A percentile compares a stretch with the other conserved stretches of the same genome.
Evolutionary conservation across 108 stramenopile genomes (phyloP).

Genomic region (Craspedostauros australis): DNA sequence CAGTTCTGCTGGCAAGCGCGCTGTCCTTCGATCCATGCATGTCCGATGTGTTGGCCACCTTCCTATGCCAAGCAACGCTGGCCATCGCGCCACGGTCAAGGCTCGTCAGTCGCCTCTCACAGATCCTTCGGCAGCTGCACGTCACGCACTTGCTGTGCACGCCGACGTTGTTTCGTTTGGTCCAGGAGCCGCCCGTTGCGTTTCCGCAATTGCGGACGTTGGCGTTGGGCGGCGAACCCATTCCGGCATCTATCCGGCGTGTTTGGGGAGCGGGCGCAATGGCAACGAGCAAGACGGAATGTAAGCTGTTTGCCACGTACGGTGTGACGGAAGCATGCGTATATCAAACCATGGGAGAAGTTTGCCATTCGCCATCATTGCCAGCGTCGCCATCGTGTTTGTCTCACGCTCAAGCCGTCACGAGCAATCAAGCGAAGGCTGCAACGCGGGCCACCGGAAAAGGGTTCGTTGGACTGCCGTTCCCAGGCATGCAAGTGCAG

Average conservation of each 20-base stretch:
- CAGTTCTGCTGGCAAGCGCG: constrained; percentile 68
- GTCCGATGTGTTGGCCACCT: constrained; percentile 71
- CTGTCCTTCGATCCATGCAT: constrained; percentile 83
- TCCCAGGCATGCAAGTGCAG: constrained; percentile 40
- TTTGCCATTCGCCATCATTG: constrained; percentile 4
- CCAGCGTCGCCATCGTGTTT: neutral
- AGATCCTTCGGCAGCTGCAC: constrained; percentile 22
- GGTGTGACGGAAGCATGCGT: constrained; percentile 89
- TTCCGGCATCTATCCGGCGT: constrained; percentile 38
- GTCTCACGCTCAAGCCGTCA: neutral
- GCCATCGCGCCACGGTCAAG: constrained; percentile 35
- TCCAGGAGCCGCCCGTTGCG: neutral
- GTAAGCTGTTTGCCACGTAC: constrained; percentile 69
- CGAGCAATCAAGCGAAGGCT: neutral
- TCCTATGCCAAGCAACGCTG: constrained; percentile 44
- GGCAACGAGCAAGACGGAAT: constrained; percentile 6
- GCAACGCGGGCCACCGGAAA: neutral
- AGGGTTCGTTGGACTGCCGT: constrained; percentile 55
- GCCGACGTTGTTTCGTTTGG: constrained; percentile 66
- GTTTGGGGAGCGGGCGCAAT: constrained; percentile 27
- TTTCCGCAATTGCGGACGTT: constrained; percentile 46
- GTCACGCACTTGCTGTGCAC: constrained; percentile 76
- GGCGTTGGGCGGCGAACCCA: constrained; percentile 81
- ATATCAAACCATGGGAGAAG: constrained; percentile 76
- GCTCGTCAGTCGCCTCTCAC: constrained; percentile 21